These are phyloP conservation scores for Hordeum pubiflorum DNA, from an alignment of 202 grass and related monocot genomes.

Conservation along the genomic window DNA sequence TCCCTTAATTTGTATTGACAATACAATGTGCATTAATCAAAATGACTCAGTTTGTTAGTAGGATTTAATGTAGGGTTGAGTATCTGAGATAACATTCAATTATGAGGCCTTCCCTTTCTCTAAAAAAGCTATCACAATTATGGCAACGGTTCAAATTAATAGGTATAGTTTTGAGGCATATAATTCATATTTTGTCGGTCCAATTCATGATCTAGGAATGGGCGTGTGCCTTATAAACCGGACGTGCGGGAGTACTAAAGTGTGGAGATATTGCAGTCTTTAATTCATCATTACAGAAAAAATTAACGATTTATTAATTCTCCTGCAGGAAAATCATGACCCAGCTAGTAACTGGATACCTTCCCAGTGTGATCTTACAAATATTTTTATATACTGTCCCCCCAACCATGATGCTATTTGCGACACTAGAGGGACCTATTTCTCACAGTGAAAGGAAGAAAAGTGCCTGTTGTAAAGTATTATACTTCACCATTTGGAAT, in stretches of 20 bases:
- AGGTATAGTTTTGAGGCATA: neutral
- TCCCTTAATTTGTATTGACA: constrained; percentile 1
- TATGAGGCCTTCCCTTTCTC: neutral
- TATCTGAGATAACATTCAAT: constrained; percentile 9
- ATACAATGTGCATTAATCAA: neutral
- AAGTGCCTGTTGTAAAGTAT: constrained; percentile 78
- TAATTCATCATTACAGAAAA: neutral
- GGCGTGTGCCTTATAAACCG: neutral
- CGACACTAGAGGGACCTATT: constrained; percentile 71
- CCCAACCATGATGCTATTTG: constrained; percentile 86
- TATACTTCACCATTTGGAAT: constrained; percentile 93
- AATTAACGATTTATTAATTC: constrained; percentile 16
- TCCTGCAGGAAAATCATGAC: constrained; percentile 53
- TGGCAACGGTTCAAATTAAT: neutral
- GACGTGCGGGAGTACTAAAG: neutral
- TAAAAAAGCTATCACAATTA: neutral
- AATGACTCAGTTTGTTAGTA: neutral
- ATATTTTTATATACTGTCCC: constrained; percentile 69
- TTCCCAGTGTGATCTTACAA: constrained; percentile 85
- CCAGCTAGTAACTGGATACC: constrained; percentile 82
- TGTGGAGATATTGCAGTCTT: constrained; percentile 8
- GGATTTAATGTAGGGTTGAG: constrained; percentile 1
- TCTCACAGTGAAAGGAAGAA: constrained; percentile 91
- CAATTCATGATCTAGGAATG: neutral
- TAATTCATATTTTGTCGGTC: neutral